Conservation (phyloP, 805 yeast species). For the Nakazawaea ambrosiae region DNA sequence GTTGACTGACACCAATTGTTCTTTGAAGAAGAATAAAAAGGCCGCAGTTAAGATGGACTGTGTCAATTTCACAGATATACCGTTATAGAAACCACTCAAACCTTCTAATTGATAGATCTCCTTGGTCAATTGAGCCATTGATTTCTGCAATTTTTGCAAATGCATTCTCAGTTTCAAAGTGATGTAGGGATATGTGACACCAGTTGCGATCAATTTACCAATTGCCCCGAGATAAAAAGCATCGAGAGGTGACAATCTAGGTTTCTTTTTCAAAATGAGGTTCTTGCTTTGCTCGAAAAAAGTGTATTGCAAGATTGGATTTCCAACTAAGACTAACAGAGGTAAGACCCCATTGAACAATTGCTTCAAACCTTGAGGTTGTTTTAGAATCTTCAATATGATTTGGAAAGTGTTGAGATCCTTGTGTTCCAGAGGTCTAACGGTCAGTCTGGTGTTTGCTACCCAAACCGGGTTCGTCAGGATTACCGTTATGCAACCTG, state of each 20-base stretch:
- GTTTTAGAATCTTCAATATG: constrained; percentile 52
- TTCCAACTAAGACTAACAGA: constrained; percentile 76
- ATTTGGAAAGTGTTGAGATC: constrained; percentile 44
- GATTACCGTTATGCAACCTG: constrained; percentile 79
- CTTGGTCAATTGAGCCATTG: constrained; percentile 44
- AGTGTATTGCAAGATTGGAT: constrained; percentile 90
- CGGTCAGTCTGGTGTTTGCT: constrained; percentile 85
- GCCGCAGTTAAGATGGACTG: constrained; percentile 89
- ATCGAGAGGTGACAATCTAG: constrained; percentile 57
- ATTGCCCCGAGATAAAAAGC: constrained; percentile 86
- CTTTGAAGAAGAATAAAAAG: constrained; percentile 84
- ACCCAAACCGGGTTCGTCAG: constrained; percentile 92
- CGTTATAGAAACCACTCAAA: constrained; percentile 69
- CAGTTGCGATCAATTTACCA: constrained; percentile 85
- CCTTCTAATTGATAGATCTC: constrained; percentile 69
- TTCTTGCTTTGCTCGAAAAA: constrained; percentile 83
- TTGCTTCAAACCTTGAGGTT: constrained; percentile 58
- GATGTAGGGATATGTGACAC: constrained; percentile 84
- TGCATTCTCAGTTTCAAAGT: constrained; percentile 89
- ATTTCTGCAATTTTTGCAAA: constrained; percentile 30
- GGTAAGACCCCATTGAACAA: constrained; percentile 85
- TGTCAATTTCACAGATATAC: constrained; percentile 68
- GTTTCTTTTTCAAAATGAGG: constrained; percentile 43
- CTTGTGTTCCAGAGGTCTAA: constrained; percentile 28
- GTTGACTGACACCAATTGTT: constrained; percentile 63